phyloP scores from a whole-genome alignment of 768 basidiomycete genomes.

The Hygrocybe punicea region DNA sequence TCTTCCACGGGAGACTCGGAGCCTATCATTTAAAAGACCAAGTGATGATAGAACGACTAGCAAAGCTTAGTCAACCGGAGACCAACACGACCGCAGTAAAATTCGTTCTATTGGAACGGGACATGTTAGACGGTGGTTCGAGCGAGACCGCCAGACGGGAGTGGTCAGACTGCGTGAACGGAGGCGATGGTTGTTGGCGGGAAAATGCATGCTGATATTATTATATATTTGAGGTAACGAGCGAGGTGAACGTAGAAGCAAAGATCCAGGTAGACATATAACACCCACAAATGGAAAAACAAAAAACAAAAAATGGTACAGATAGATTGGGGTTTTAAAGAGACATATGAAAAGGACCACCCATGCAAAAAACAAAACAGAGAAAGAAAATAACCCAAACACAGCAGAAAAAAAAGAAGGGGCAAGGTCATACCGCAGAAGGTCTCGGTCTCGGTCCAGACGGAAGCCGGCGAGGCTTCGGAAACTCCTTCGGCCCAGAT shows the following conservation, averaged over 20 bases:
- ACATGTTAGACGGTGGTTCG: not conserved
- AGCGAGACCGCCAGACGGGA: constrained; percentile 15
- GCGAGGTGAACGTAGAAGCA: no score
- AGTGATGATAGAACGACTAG: constrained; percentile 29
- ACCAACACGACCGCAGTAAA: not conserved
- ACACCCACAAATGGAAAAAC: not conserved
- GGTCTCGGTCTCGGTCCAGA: not conserved
- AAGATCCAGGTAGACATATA: not conserved
- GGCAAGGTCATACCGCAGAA: not conserved
- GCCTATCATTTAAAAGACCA: constrained; percentile 24
- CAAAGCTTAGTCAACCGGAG: constrained; percentile 1
- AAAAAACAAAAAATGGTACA: not conserved
- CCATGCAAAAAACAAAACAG: not conserved
- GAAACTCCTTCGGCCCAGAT: not conserved
- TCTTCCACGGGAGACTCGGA: constrained; percentile 7
- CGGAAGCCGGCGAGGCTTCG: not conserved
- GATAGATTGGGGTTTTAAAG: not conserved
- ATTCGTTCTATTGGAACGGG: not conserved
- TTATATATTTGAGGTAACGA: not conserved
- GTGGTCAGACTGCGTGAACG: constrained; percentile 19
- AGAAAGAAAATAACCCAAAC: not conserved
- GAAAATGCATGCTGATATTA: not conserved
- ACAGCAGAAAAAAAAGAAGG: not conserved
- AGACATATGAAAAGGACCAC: not conserved
- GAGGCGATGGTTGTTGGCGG: constrained; percentile 13